These are phyloP conservation scores for Elsinoe australis DNA, from an alignment of 2,329 filamentous ascomycete species.

Conservation along the genomic window DNA sequence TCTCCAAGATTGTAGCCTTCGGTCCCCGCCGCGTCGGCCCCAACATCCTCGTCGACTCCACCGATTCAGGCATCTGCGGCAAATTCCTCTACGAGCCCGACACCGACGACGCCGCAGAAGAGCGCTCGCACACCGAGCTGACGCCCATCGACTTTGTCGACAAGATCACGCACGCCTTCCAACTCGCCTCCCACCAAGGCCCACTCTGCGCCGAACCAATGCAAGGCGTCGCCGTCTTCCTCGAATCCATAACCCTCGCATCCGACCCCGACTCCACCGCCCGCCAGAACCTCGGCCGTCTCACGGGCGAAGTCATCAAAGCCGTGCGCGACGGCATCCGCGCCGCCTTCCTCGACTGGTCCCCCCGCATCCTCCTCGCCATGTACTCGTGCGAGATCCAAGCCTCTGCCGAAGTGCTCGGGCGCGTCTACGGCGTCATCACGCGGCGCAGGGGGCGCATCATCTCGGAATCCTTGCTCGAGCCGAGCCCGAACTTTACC, in stretches of 20 bases:
- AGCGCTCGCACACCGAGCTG: conserved; percentile 48
- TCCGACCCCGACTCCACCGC: conserved; percentile 41
- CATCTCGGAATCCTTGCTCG: conserved; percentile 82
- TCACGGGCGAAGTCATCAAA: conserved; percentile 91
- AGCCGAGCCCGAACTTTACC: conserved; percentile 93
- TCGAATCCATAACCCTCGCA: conserved; percentile 67
- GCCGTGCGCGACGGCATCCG: conserved; percentile 77
- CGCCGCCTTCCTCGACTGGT: conserved; percentile 89
- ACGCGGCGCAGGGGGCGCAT: conserved; percentile 86
- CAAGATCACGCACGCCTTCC: conserved; percentile 89
- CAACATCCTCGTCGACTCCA: conserved; percentile 82
- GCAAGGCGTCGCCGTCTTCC: conserved; percentile 82
- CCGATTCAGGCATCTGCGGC: conserved; percentile 60
- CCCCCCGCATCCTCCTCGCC: conserved; percentile 83
- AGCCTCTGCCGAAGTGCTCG: conserved; percentile 86
- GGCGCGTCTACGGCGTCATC: conserved; percentile 95
- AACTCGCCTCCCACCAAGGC: conserved; percentile 80
- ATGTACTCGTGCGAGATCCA: conserved; percentile 99
- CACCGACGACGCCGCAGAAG: conserved; percentile 32
- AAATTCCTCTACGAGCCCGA: conserved; percentile 46
- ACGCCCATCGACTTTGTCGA: conserved; percentile 60
- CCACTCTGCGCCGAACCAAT: conserved; percentile 89
- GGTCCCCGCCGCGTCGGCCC: conserved; percentile 78
- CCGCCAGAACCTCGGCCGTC: conserved; percentile 62
- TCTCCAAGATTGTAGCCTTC: conserved; percentile 82